Percentiles rank a stretch among this genome's conserved stretches.
Conservation (phyloP, 2,329 filamentous ascomycete genomes). For the Aspergillus ruber region DNA sequence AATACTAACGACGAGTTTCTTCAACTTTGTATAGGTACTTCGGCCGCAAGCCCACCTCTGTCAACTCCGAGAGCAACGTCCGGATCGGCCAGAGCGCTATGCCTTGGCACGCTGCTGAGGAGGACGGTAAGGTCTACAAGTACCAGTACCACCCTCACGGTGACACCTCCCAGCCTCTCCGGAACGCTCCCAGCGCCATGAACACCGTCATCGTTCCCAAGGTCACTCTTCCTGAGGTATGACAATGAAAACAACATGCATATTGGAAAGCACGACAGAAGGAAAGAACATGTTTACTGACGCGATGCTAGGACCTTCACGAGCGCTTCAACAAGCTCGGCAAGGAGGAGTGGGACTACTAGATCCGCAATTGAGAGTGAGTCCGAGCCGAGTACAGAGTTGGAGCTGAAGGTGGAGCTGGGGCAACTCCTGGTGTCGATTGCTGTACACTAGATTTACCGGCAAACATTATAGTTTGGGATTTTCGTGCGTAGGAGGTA, state of each 20-base stretch:
- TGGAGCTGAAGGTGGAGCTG: slow-evolving; percentile 1
- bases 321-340: slow-evolving; percentile 99
- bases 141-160: slow-evolving; percentile 82
- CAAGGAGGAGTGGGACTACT: slow-evolving; percentile 71
- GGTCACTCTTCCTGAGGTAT: slow-evolving; percentile 83
- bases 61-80: slow-evolving; percentile 74
- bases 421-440: slow-evolving; percentile 4
- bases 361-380: slow-evolving; percentile 8
- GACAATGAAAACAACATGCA: slow-evolving; percentile 14
- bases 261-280: too few relatives aligned
- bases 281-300: not conserved
- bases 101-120: slow-evolving; percentile 75
- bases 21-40: slow-evolving; percentile 33
- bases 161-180: slow-evolving; percentile 66
- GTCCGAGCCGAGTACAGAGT: slow-evolving; percentile 2
- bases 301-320: slow-evolving; percentile 63
- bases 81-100: slow-evolving; percentile 69
- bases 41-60: slow-evolving; percentile 78
- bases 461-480: slow-evolving; percentile 18
- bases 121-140: slow-evolving; percentile 59
- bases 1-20: slow-evolving; percentile 3
- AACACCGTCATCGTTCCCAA: slow-evolving; percentile 93
- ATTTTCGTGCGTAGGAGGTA: slow-evolving; percentile 18
- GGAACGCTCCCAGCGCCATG: slow-evolving; percentile 88
- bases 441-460: slow-evolving; percentile 30